Conservation (phyloP, 1,139 yeast genomes). For the Sugiyamaella paludigena region DNA sequence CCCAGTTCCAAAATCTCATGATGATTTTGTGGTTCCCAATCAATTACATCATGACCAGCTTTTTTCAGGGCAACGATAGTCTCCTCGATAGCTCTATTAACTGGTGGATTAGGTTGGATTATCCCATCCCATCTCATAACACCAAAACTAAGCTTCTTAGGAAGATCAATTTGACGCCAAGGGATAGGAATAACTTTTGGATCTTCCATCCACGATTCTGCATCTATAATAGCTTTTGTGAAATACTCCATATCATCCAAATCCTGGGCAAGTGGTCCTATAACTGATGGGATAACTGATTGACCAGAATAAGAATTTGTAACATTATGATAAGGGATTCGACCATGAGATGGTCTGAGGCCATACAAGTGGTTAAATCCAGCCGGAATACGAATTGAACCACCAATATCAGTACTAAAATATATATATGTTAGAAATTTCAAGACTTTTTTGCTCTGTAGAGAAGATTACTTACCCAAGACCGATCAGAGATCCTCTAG, state of each 20-base stretch:
- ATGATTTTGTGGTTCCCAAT: conserved; percentile 41
- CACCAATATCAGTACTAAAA: conserved; percentile 70
- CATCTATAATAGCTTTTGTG: conserved; percentile 41
- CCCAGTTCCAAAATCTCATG: conserved; percentile 11
- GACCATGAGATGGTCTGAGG: conserved; percentile 62
- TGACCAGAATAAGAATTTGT: conserved; percentile 51
- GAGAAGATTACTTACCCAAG: conserved; percentile 38
- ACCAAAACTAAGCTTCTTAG: conserved; percentile 38
- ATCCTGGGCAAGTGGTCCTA: conserved; percentile 47
- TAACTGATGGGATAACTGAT: conserved; percentile 39
- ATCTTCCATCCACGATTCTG: conserved; percentile 55
- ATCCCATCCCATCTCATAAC: conserved; percentile 34
- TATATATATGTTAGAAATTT: too few relatives aligned
- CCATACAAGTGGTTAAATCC: conserved; percentile 69
- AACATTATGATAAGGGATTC: conserved; percentile 31
- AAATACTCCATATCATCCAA: conserved; percentile 56
- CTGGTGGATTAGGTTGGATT: conserved; percentile 45
- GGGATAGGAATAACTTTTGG: conserved; percentile 47
- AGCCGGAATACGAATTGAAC: conserved; percentile 73
- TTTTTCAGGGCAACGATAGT: conserved; percentile 29
- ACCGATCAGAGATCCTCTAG: conserved; percentile 58
- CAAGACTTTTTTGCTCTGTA: too few relatives aligned
- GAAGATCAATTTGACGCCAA: conserved; percentile 41
- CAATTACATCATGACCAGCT: conserved; percentile 44
- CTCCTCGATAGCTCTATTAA: conserved; percentile 36